Conservation (phyloP, 306 rosid species). For the Prunus campanulata region DNA sequence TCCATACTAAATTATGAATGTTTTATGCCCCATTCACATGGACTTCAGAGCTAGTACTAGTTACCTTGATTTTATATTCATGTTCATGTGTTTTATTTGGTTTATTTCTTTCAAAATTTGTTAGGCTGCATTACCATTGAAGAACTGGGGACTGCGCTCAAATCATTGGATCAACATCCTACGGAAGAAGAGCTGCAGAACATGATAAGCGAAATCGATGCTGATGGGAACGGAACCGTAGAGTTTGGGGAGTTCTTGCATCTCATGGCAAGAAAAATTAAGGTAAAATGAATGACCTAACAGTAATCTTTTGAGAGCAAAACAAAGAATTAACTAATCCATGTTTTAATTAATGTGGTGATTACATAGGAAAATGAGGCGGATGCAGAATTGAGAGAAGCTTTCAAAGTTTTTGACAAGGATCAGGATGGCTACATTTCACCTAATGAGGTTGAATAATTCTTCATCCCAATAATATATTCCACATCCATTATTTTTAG, state of each 20-base stretch:
- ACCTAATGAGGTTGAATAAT: slow-evolving; percentile 46
- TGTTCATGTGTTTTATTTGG: not conserved
- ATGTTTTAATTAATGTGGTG: not conserved
- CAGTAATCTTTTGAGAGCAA: not conserved
- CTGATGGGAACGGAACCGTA: slow-evolving; percentile 57
- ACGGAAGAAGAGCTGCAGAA: slow-evolving; percentile 47
- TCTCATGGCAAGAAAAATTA: slow-evolving; percentile 57
- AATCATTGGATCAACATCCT: slow-evolving; percentile 54
- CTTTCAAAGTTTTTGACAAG: slow-evolving; percentile 62
- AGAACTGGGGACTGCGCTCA: slow-evolving; percentile 53
- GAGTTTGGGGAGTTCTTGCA: slow-evolving; percentile 66
- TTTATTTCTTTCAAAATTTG: not conserved
- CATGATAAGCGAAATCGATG: slow-evolving; percentile 56
- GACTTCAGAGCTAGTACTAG: not conserved
- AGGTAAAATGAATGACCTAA: slow-evolving; percentile 29
- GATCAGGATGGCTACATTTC: slow-evolving; percentile 73
- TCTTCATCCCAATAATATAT: not conserved
- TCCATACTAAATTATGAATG: too few species aligned
- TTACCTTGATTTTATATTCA: not conserved
- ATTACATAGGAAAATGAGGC: slow-evolving; percentile 45
- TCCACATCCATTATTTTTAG: not conserved
- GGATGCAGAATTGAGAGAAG: slow-evolving; percentile 57
- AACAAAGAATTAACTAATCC: not conserved
- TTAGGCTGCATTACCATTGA: slow-evolving; percentile 61
- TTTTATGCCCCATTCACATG: not conserved